Conservation (phyloP, 176 grass and related monocot species). For the Bromus sterilis region DNA sequence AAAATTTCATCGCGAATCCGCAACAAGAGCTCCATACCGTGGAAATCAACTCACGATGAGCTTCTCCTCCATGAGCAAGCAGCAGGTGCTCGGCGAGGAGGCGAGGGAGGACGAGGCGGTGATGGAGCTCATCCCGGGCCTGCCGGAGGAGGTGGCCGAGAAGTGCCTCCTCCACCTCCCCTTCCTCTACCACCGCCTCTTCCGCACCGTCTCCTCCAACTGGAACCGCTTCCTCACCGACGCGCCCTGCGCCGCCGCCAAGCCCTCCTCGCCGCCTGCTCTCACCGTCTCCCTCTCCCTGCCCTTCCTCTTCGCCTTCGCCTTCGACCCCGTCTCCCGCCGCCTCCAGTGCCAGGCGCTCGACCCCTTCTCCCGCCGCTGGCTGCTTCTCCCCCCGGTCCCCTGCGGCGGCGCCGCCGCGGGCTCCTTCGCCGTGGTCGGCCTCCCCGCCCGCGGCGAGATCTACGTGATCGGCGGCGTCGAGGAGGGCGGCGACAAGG, state of each 20-base stretch:
- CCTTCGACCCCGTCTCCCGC: slow-evolving; percentile 60
- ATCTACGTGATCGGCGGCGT: slow-evolving; percentile 77
- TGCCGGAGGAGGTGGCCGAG: slow-evolving; percentile 95
- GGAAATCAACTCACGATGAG: slow-evolving; percentile 6
- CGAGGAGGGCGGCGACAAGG: slow-evolving; percentile 29
- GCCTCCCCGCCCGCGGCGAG: slow-evolving; percentile 62
- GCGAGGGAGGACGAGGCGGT: slow-evolving; percentile 32
- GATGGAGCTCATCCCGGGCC: slow-evolving; percentile 67
- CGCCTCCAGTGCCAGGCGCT: slow-evolving; percentile 95
- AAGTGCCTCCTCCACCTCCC: slow-evolving; percentile 98
- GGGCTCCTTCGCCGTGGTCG: slow-evolving; percentile 59
- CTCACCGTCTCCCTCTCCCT: slow-evolving; percentile 44
- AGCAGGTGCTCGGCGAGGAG: slow-evolving; percentile 26
- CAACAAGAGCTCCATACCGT: not conserved
- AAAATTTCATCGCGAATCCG: not conserved
- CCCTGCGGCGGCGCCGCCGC: slow-evolving; percentile 28
- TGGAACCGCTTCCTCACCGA: slow-evolving; percentile 85
- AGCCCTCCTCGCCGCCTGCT: too few species aligned
- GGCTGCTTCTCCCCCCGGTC: slow-evolving; percentile 77
- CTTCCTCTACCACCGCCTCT: slow-evolving; percentile 86
- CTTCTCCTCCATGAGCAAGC: slow-evolving; percentile 40
- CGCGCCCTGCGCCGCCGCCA: too few species aligned
- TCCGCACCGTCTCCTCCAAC: slow-evolving; percentile 76
- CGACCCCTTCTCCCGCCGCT: slow-evolving; percentile 48
- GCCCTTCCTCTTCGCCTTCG: slow-evolving; percentile 80